Evolutionary conservation across 345 rosid species (phyloP), one percentile per base, ranked within the genome.

Genomic region (Linum lewisii): DNA sequence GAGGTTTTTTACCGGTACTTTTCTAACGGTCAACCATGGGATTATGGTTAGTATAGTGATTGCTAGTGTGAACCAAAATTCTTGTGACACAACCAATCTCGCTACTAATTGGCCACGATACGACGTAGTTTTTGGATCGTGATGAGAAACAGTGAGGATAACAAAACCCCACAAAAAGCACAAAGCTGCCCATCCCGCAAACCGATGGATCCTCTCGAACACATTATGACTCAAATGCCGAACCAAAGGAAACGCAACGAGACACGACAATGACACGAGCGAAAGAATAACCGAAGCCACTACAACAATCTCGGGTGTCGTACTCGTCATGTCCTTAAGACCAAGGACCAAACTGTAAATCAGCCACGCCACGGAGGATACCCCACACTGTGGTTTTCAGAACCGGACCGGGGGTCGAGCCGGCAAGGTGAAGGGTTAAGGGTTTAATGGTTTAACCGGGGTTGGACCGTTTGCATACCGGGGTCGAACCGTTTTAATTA

Each of bases 181-280:
- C 15, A 90, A 72, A 18, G 92, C 75, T 0, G 81, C 60, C 97
- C 95, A 90, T 18, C 95, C 95, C 0, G 88, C 73, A 26, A 84
- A 90, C 54, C 97, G 58, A 26, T 90, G 97, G 60, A 66, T 55
- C 51, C 95, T 71, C 68, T 90, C 93, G 13, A 90, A 90, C 26
- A 83, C 72, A 54, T 83, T 90, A 66, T 90, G 95, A 62, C 84
- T 92, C 51, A 90, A 72, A 67, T 90, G 97, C 26, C 90, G 90
- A 55, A 87, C 77, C 11, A 87, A 82, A 5, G 92, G 97, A 34
- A 34, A 34, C 38, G 38, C 38, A 11, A 11, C 38, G 38, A 34
- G 38, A 1, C 38, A 34, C 38, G 38, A 34, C 38, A 34, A 34
- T 34, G 38, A 34, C 7, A 34, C 10, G 7, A 34, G 38, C 38